Conservation (phyloP, 768 basidiomycete genomes). For the Boletus sp. region DNA sequence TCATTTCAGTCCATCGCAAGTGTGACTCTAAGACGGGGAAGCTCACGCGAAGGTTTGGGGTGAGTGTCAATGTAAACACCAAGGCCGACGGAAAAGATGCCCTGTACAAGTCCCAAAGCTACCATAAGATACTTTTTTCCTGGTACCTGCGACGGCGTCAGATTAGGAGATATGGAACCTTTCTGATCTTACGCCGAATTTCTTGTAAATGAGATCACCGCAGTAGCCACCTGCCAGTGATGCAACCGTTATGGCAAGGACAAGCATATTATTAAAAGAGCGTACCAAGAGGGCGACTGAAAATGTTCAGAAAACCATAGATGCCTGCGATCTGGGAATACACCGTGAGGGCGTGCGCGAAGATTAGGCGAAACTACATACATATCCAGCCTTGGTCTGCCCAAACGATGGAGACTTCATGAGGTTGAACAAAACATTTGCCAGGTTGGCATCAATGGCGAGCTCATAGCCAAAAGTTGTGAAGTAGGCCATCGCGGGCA, state of each 20-base stretch:
- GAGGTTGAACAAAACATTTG: constrained; percentile 42
- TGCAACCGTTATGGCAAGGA: not conserved
- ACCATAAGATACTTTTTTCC: constrained; percentile 52
- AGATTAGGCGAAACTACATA: constrained; percentile 30
- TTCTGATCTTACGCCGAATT: constrained; percentile 28
- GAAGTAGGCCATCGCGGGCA: constrained; percentile 51
- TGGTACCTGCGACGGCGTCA: constrained; percentile 3
- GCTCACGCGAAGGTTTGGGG: constrained; percentile 19
- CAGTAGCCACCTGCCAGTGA: constrained; percentile 39
- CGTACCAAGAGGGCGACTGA: constrained; percentile 45
- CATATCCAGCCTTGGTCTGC: constrained; percentile 54
- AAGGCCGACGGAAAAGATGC: constrained; percentile 41
- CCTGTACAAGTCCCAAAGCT: constrained; percentile 43
- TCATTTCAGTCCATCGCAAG: no score
- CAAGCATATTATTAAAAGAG: not conserved
- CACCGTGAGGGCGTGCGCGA: constrained; percentile 1
- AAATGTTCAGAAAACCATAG: constrained; percentile 49
- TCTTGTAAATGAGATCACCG: constrained; percentile 45
- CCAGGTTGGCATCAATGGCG: constrained; percentile 52
- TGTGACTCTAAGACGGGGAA: no score
- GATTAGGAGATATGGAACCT: no score
- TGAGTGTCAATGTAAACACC: constrained; percentile 43
- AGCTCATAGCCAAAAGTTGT: constrained; percentile 61
- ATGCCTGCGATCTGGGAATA: constrained; percentile 26
- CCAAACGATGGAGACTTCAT: constrained; percentile 40